Base-by-base conservation (phyloP, 352 stramenopile genomes). In the Pelagophyceae sp. region DNA sequence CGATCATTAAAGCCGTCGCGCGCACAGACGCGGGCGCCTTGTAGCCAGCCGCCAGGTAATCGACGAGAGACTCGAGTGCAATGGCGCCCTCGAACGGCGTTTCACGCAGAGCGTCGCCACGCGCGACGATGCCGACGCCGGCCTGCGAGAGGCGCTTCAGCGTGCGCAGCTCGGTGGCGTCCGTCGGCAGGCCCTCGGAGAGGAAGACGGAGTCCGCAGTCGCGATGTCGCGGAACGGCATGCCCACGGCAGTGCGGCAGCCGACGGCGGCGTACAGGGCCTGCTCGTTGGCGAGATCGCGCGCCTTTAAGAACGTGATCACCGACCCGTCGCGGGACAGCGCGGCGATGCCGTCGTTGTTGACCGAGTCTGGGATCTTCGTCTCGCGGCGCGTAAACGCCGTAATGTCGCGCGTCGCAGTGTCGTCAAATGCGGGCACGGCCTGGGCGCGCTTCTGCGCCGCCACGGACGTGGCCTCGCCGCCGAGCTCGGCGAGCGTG, bases 181-280 rank as follows among this genome's bases (percentile, higher is more conserved):
- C 80, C n/a, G 72, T 80, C 1, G 85, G 45, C 54, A 87, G 88
- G 60, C 90, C 76, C 65, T 63, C 84, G 50, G 83, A 23, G 77
- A 94, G 86, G 69, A 87, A 90, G 33, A 94, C 79, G 40, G 83
- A 90, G 81, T 94, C 89, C 17, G 82, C 71, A 15, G 89, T 93
- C 20, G 88, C 88, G 82, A 94, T 90, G 83, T 94, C 89, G 81
- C 91, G 92, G 79, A 93, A 92, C 54, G 89, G 89, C 89, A 94
- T 93, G 40, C 88, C 89, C 33, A 93, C 87, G 31, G 88, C 89
- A 38, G 84, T 88, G 80, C 92, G 92, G 83, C 86, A 92, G 37
- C 89, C 89, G 70, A 93, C 83, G 70, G 89, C 81, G 79, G 86
- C 80, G 78, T 89, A 91, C 23, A 91, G 79, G 61, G 89, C 89